Percentiles rank a stretch among this genome's conserved stretches.
Evolutionary conservation across 176 grass and related monocot genomes (phyloP).

Genomic region (Oryza meridionalis): DNA sequence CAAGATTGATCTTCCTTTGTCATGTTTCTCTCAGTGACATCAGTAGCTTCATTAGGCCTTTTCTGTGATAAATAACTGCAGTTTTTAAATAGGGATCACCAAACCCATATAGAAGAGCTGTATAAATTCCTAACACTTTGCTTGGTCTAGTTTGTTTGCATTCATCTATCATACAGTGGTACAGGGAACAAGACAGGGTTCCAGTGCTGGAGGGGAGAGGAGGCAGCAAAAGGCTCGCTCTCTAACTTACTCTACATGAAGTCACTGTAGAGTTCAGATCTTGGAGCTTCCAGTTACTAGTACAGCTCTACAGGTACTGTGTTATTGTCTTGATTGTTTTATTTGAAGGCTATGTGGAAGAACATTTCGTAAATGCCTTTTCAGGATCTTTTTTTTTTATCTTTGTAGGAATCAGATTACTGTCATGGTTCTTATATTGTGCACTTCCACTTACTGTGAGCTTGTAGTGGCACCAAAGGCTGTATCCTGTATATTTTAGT

Average conservation of each 20-base stretch:
- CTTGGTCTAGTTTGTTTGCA: conserved; percentile 29
- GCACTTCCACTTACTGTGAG: background rate
- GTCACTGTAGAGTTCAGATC: background rate
- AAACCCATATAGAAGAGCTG: conserved; percentile 12
- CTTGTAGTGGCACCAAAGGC: background rate
- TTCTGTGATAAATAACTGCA: conserved; percentile 36
- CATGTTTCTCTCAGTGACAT: conserved; percentile 34
- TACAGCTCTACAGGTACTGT: conserved; percentile 34
- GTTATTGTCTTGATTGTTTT: conserved; percentile 13
- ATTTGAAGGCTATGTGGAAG: conserved; percentile 16
- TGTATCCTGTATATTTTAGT: background rate
- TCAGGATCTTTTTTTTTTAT: background rate
- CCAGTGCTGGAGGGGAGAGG: background rate
- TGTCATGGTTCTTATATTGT: conserved; percentile 8
- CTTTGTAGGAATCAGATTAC: conserved; percentile 18
- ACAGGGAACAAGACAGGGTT: background rate
- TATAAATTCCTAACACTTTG: conserved; percentile 31
- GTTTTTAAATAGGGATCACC: background rate
- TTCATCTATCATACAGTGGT: conserved; percentile 31
- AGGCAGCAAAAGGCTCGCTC: conserved; percentile 27
- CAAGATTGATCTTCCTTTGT: conserved; percentile 36
- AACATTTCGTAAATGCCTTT: conserved; percentile 1
- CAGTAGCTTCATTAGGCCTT: conserved; percentile 13
- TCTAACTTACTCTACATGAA: conserved; percentile 23
- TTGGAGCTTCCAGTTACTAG: conserved; percentile 8